Evolutionary conservation across 1,284 basidiomycete species (phyloP).

Genomic region (Paramarasmius palmivorus): DNA sequence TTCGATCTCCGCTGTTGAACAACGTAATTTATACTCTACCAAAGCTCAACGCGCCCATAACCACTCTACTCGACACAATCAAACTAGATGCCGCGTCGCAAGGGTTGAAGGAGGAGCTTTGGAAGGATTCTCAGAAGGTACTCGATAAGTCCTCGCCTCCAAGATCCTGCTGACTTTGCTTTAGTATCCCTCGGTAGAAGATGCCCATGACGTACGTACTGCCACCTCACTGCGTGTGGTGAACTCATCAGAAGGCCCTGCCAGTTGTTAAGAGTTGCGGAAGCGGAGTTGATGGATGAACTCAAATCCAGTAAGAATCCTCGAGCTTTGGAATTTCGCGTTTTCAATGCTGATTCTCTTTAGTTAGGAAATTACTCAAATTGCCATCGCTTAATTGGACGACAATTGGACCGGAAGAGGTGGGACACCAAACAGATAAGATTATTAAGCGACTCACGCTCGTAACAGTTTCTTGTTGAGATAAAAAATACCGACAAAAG

Average conservation of each 20-base stretch:
- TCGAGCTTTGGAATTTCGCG: neutral
- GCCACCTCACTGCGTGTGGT: neutral
- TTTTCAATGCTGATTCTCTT: neutral
- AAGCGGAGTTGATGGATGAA: slow-evolving; percentile 77
- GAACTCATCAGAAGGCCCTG: neutral
- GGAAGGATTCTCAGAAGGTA: slow-evolving; percentile 71
- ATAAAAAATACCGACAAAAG: slow-evolving; percentile 73
- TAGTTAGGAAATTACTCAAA: slow-evolving; percentile 75
- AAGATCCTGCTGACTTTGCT: slow-evolving; percentile 40
- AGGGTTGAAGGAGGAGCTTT: slow-evolving; percentile 74
- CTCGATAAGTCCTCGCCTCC: slow-evolving; percentile 49
- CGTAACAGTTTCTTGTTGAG: slow-evolving; percentile 71
- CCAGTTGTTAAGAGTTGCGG: slow-evolving; percentile 63
- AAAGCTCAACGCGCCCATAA: slow-evolving; percentile 56
- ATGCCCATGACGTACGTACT: neutral
- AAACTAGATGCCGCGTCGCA: slow-evolving; percentile 66
- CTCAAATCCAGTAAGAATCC: slow-evolving; percentile 65
- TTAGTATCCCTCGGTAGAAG: slow-evolving; percentile 1
- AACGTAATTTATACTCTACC: slow-evolving; percentile 73
- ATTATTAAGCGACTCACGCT: neutral
- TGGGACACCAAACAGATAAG: slow-evolving; percentile 29
- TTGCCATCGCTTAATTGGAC: slow-evolving; percentile 80
- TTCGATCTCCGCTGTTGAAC: slow-evolving; percentile 71
- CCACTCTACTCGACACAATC: slow-evolving; percentile 59
- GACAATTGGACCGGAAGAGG: slow-evolving; percentile 70